Evolutionary conservation across 192 early-diverging fungal genomes (phyloP), one percentile per base, ranked within the genome.

Genomic region (Podila minutissima): DNA sequence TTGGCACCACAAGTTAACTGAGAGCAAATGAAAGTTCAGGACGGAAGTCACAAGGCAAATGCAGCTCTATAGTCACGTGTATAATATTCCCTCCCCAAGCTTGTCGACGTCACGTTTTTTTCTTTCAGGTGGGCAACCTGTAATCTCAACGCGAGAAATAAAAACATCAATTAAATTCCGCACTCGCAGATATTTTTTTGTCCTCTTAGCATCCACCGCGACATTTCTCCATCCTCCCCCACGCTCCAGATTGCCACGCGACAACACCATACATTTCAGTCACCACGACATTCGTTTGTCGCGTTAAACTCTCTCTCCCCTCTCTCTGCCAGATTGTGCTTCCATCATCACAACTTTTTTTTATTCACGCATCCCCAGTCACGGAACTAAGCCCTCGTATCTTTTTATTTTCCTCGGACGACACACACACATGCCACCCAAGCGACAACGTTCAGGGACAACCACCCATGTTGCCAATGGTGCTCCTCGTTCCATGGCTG

Each of bases 361-460:
- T n/a, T n/a, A 53, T n/a, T 24, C 5, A 35, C 22, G 20, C 22
- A 19, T 33, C 29, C 59, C 59, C 26, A 33, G 59, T 61, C 59
- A 61, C 59, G 59, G 41, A 46, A 46, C 59, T 28, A 33, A 61
- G 59, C 26, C 59, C 28, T 61, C 59, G 9, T 33, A 8, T 19
- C 26, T 28, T 58, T 58, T n/a, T 55, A 12, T 55, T 58, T 58
- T 58, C 6, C 55, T 58, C 55, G 26, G 9, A 37, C 7, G 9
- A 10, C 55, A 46, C 41, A 17, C 41, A 15, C 41, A 15, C 53
- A 77, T 77, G 74, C 74, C 74, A 24, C 74, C 74, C 15, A 65
- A 68, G 49, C 51, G 50, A 55, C 20, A 55, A 5, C 53, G 15
- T 24, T 12, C 20, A 20, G 13, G 20, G 41, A 41, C 46, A 48